These are phyloP conservation scores for Ophiostoma sp. DNA, from an alignment of 2,329 filamentous ascomycete genomes.

Conservation along the genomic window DNA sequence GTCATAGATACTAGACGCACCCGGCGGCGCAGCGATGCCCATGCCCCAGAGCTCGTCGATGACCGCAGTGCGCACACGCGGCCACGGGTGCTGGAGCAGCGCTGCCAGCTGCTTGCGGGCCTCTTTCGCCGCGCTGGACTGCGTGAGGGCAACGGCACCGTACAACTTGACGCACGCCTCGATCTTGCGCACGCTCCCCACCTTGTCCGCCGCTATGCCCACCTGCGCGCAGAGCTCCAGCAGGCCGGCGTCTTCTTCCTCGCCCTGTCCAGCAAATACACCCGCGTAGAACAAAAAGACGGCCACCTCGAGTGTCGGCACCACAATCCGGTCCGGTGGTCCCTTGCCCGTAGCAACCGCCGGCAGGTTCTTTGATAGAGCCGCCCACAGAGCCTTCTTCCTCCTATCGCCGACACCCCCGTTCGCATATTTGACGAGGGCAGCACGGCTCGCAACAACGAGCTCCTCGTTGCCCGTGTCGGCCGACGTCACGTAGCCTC, in stretches of 20 bases:
- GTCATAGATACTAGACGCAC: conserved; percentile 11
- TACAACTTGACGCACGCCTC: conserved; percentile 78
- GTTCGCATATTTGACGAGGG: conserved; percentile 49
- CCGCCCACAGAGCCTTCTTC: conserved; percentile 29
- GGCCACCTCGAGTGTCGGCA: conserved; percentile 71
- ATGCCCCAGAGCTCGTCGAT: conserved; percentile 55
- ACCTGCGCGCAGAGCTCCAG: conserved; percentile 58
- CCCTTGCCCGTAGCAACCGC: conserved; percentile 30
- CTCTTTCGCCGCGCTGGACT: conserved; percentile 11
- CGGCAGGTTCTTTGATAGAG: conserved; percentile 52
- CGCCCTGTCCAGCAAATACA: conserved; percentile 35
- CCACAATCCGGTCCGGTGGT: conserved; percentile 62
- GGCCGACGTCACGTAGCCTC: conserved; percentile 66
- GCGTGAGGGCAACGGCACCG: conserved; percentile 53
- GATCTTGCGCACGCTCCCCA: conserved; percentile 74
- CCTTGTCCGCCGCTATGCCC: conserved; percentile 78
- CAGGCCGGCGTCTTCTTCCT: no score
- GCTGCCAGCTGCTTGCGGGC: conserved; percentile 64
- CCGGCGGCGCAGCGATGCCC: not conserved
- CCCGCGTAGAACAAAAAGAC: conserved; percentile 69
- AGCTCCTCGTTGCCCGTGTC: conserved; percentile 74
- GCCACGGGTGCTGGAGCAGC: conserved; percentile 77
- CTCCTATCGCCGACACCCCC: conserved; percentile 30
- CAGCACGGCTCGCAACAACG: conserved; percentile 62
- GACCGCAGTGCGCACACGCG: conserved; percentile 58